These are phyloP conservation scores for Oryza glumipatula DNA, from an alignment of 176 grass and related monocot species.

Conservation along the genomic window DNA sequence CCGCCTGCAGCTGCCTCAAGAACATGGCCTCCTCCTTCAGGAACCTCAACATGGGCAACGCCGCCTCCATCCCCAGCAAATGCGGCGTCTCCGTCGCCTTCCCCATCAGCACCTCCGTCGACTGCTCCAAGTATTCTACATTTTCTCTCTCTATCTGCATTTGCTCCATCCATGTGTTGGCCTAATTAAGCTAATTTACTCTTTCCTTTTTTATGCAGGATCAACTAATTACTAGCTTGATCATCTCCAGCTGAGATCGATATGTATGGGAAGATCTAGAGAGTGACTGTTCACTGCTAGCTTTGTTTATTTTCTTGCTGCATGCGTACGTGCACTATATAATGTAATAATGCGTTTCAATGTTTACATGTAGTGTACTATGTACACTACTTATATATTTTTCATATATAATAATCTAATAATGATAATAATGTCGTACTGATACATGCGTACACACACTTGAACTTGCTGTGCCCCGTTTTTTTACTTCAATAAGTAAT, in stretches of 20 bases:
- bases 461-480: no score
- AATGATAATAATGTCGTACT: neutral
- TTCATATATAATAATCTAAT: neutral
- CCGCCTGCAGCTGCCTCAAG: constrained; percentile 29
- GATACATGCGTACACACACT: no score
- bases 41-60: constrained; percentile 30
- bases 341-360: neutral
- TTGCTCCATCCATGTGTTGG: no score
- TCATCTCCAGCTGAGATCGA: neutral
- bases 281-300: neutral
- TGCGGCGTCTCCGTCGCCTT: constrained; percentile 39
- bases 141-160: no score
- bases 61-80: constrained; percentile 26
- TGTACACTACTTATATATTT: neutral
- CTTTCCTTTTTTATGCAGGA: neutral
- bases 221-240: neutral
- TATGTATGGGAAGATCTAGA: no score
- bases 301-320: neutral
- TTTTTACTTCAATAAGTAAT: no score
- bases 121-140: constrained; percentile 26
- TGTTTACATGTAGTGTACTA: neutral
- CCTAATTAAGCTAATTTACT: no score
- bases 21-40: constrained; percentile 2
- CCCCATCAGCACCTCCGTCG: constrained; percentile 27
- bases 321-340: neutral